phyloP scores from a whole-genome alignment of 1,284 basidiomycete species.

The Sphaerobolus stellatus region DNA sequence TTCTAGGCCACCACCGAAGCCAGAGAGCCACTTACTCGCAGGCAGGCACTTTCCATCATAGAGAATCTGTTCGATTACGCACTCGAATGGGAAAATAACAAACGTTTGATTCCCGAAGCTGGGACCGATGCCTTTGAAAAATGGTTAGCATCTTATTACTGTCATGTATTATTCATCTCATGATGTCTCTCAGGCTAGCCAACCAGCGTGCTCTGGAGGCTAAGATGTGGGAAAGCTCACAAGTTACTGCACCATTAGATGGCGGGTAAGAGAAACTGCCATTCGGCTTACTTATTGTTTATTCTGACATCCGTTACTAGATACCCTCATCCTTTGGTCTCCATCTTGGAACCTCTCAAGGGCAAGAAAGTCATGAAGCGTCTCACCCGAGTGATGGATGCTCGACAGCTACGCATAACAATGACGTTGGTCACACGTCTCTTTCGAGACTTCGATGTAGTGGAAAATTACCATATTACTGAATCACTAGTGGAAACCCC shows the following conservation, averaged over 20 bases:
- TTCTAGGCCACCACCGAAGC: not conserved
- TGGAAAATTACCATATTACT: conserved; percentile 69
- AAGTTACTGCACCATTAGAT: conserved; percentile 89
- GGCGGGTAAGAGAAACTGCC: conserved; percentile 69
- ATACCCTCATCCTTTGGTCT: conserved; percentile 92
- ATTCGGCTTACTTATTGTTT: conserved; percentile 1
- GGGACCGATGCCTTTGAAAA: conserved; percentile 50
- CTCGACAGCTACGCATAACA: conserved; percentile 80
- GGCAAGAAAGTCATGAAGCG: conserved; percentile 93
- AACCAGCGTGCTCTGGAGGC: conserved; percentile 66
- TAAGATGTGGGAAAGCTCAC: conserved; percentile 78
- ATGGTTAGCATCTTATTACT: conserved; percentile 45
- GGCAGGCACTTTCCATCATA: conserved; percentile 77
- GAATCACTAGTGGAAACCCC: conserved; percentile 64
- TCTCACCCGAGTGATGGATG: conserved; percentile 81
- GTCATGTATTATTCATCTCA: conserved; percentile 7
- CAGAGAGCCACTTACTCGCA: conserved; percentile 73
- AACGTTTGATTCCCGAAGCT: conserved; percentile 37
- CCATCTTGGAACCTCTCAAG: conserved; percentile 85
- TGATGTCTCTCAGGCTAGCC: conserved; percentile 44
- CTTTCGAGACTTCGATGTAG: conserved; percentile 91
- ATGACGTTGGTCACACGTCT: conserved; percentile 92
- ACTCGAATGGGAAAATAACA: conserved; percentile 37
- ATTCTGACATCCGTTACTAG: conserved; percentile 7
- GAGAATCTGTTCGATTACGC: conserved; percentile 88